phyloP scores from a whole-genome alignment of 495 filamentous ascomycete genomes.

The Lophiotrema nucula region DNA sequence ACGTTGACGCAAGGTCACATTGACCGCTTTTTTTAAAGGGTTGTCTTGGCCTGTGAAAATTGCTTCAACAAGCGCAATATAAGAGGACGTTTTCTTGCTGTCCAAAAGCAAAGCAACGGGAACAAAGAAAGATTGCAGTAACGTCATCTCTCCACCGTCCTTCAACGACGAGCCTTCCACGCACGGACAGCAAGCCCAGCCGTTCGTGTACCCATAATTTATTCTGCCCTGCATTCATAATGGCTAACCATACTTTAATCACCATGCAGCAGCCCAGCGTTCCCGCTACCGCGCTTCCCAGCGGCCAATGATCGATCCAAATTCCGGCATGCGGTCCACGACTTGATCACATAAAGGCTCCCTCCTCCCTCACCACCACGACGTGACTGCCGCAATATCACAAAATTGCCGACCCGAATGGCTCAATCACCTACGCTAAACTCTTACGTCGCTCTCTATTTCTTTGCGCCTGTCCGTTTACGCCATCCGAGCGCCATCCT shows the following conservation, averaged over 20 bases:
- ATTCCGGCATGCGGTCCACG: too few relatives aligned
- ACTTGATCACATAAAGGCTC: neutral
- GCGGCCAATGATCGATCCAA: slow-evolving; percentile 24
- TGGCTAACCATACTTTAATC: slow-evolving; percentile 6
- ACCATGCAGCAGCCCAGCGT: slow-evolving; percentile 6
- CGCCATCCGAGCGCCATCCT: neutral
- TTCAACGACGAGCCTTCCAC: too few relatives aligned
- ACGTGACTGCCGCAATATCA: neutral
- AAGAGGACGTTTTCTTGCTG: too few relatives aligned
- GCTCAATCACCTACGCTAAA: neutral
- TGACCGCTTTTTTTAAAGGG: too few relatives aligned
- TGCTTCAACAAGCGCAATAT: too few relatives aligned
- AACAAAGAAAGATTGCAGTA: too few relatives aligned
- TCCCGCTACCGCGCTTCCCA: neutral
- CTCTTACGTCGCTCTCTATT: neutral
- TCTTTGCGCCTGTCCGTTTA: slow-evolving; percentile 1
- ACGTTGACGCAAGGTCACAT: too few relatives aligned
- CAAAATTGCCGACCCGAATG: neutral
- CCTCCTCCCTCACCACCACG: neutral
- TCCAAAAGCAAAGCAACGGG: too few relatives aligned
- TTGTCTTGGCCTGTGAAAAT: too few relatives aligned
- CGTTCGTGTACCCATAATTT: slow-evolving; percentile 2
- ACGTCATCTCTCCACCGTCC: too few relatives aligned
- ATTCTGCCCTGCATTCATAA: neutral
- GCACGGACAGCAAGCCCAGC: too few relatives aligned